Percentiles rank a stretch among this genome's conserved stretches.
Evolutionary conservation across 192 early-diverging fungal species (phyloP).

Genomic region (Phycomyces nitens): DNA sequence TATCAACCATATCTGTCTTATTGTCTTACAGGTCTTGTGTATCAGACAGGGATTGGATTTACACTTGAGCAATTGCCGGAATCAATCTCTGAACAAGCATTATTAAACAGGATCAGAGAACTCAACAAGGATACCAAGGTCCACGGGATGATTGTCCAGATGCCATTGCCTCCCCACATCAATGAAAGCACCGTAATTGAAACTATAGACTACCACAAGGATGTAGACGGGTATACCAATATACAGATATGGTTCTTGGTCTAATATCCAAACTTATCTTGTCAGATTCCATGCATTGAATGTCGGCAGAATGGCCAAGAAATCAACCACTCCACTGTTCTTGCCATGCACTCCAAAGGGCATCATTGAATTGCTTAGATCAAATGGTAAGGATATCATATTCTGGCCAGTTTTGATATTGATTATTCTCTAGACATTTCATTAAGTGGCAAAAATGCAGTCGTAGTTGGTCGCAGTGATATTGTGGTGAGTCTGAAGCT

Average conservation of each 20-base stretch:
- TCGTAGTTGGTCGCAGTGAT: constrained; percentile 96
- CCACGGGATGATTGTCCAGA: constrained; percentile 96
- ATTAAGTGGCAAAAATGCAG: constrained; percentile 81
- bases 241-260: too few relatives aligned
- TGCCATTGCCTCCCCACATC: constrained; percentile 87
- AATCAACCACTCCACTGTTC: constrained; percentile 76
- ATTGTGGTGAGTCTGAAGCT: constrained; percentile 64
- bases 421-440: constrained; percentile 36
- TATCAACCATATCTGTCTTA: neutral
- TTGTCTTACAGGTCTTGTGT: too few relatives aligned
- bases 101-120: constrained; percentile 61
- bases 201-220: constrained; percentile 81
- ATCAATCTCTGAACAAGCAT: constrained; percentile 62
- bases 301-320: constrained; percentile 87
- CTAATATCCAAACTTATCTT: constrained; percentile 4
- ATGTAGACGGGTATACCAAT: constrained; percentile 99
- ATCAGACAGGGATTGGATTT: constrained; percentile 77
- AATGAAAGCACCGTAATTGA: constrained; percentile 80
- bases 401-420: constrained; percentile 16
- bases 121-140: constrained; percentile 78
- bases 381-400: constrained; percentile 36
- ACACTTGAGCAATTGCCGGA: constrained; percentile 63
- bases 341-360: constrained; percentile 97
- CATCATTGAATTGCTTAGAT: constrained; percentile 80
- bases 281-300: constrained; percentile 87